These are phyloP conservation scores for Ceratocystis diversiconidia DNA, from an alignment of 2,329 filamentous ascomycete species.

Conservation along the genomic window DNA sequence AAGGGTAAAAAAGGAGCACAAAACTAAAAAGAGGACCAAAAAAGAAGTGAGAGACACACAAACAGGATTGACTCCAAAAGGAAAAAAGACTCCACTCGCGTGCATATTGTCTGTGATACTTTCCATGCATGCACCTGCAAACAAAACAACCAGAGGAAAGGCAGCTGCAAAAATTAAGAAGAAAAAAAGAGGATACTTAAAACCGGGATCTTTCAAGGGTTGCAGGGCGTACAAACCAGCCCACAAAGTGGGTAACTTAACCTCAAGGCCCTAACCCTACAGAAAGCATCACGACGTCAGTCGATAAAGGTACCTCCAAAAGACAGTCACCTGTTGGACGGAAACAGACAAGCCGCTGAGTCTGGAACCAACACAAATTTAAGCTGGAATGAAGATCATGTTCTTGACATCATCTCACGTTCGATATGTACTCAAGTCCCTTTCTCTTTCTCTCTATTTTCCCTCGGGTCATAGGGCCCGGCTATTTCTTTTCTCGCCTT, in stretches of 20 bases:
- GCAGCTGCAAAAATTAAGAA: neutral
- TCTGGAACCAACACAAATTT: neutral
- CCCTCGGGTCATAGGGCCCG: neutral
- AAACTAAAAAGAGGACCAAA: neutral
- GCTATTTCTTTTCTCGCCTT: neutral
- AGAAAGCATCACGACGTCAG: neutral
- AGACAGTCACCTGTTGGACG: neutral
- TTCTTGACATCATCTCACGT: neutral
- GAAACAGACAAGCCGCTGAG: constrained; percentile 4
- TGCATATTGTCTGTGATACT: neutral
- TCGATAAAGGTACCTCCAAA: neutral
- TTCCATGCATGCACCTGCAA: neutral
- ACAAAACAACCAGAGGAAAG: neutral
- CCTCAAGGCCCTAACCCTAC: neutral
- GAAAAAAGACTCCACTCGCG: constrained; percentile 2
- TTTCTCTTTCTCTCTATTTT: neutral
- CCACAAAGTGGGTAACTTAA: neutral
- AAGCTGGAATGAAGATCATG: neutral
- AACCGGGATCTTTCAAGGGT: neutral
- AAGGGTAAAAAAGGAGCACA: neutral
- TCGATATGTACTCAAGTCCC: neutral
- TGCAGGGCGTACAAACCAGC: neutral
- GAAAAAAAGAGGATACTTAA: neutral
- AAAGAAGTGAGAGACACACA: neutral
- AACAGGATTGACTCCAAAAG: too few relatives aligned